Base-by-base conservation (phyloP, 140 eudicot species). In the Flaveria floridana region DNA sequence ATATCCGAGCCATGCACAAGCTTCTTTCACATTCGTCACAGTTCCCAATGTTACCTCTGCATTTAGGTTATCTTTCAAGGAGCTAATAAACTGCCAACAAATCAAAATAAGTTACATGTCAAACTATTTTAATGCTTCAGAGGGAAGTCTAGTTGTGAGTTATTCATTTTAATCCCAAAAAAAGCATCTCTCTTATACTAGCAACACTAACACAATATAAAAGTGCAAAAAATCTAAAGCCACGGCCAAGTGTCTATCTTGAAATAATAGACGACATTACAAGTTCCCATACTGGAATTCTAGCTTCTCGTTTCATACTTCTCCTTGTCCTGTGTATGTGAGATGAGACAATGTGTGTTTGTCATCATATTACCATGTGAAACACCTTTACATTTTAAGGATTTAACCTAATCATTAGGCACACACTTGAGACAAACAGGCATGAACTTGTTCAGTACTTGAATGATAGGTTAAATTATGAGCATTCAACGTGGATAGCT, bases 1-100 rank as follows among this genome's bases (percentile, higher is more conserved):
- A 50, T 95, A 95, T 37, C 99, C 97, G 58, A 95, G 97, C 99
- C 99, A 95, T 70, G 96, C 97, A 89, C 99, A 95, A 76, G 97
- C 99, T 82, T 95, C 99, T 88, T 88, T 95, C 50, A 95, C 99
- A 82, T 95, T 91, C 73, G 99, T 95, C 61, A 95, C 99, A 73
- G 99, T 95, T 47, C 99, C 99, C 79, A 95, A 65, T 71, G 96
- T 95, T 48, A 95, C 99, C 85, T 95, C 99, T 7, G 99, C 99
- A 85, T 95, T 95, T 71, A 95, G 75, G 84, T 95, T 95, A 83
- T 95, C 99, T 80, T 90, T 95, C 83, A 95, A 88, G 78, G 99
- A 91, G 87, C 83, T 91, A 65, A 95, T 88, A 69, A 95, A 95
- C 99, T 95, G 97, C 84, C 71, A 79, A 23, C 39, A 75, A 68